These are phyloP conservation scores for Alternaria infectoria DNA, from an alignment of 2,329 filamentous ascomycete species.

Conservation along the genomic window DNA sequence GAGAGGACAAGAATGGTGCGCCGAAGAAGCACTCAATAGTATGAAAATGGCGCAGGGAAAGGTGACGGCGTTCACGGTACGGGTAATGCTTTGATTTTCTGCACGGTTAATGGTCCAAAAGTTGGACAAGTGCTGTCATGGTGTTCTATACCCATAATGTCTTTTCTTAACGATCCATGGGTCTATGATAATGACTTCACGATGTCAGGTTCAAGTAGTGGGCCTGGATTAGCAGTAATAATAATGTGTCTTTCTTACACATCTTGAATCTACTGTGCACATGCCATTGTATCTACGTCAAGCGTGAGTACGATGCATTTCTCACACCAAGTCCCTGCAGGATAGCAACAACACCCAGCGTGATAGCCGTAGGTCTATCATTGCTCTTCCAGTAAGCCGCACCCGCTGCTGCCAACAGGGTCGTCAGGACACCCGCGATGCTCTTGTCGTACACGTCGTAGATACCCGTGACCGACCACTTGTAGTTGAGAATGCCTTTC, in stretches of 20 bases:
- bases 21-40: neutral
- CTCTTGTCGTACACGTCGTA: conserved; percentile 41
- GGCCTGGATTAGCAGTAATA: neutral
- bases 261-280: neutral
- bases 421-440: conserved; percentile 36
- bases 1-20: neutral
- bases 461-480: conserved; percentile 41
- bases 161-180: neutral
- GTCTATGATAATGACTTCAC: neutral
- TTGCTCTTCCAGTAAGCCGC: conserved; percentile 30
- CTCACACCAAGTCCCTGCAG: conserved; percentile 35
- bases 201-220: neutral
- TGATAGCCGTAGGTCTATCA: conserved; percentile 32
- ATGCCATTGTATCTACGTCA: neutral
- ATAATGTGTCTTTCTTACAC: neutral
- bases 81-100: neutral
- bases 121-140: neutral
- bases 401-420: conserved; percentile 34
- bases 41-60: neutral
- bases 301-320: conserved; percentile 25
- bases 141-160: conserved; percentile 8
- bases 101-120: neutral
- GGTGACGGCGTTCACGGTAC: neutral
- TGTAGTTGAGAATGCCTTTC: conserved; percentile 43
- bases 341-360: conserved; percentile 29